Conservation (phyloP, 2,329 filamentous ascomycete genomes). For the Neurospora crassa region DNA sequence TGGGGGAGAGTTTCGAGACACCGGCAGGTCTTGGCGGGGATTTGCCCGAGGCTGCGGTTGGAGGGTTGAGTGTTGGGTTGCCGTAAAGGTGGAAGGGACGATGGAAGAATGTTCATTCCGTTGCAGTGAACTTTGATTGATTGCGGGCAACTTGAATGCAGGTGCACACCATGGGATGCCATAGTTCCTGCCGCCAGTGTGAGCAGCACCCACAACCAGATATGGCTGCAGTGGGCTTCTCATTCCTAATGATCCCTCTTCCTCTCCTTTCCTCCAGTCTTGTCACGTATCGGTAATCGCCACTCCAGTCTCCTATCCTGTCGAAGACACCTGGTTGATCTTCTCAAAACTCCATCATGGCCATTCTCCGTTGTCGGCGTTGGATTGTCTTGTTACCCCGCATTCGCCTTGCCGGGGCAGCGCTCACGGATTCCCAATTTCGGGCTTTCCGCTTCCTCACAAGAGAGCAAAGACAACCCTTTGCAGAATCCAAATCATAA, state of each 20-base stretch:
- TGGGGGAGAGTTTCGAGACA: not conserved
- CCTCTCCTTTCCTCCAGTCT: too few relatives aligned
- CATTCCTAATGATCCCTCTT: too few relatives aligned
- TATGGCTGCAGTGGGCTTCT: too few relatives aligned
- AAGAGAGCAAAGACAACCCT: not conserved
- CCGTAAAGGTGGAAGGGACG: not conserved
- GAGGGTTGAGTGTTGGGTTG: not conserved
- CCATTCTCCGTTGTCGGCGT: not conserved
- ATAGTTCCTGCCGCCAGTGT: too few relatives aligned
- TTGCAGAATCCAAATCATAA: not conserved
- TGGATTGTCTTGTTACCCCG: not conserved
- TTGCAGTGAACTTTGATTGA: too few relatives aligned
- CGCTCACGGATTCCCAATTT: not conserved
- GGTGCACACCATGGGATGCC: too few relatives aligned
- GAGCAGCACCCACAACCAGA: too few relatives aligned
- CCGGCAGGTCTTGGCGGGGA: not conserved
- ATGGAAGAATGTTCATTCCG: too few relatives aligned
- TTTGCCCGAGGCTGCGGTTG: not conserved
- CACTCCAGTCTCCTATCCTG: not conserved
- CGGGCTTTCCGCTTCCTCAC: not conserved
- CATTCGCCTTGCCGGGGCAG: not conserved
- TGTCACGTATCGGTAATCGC: too few relatives aligned
- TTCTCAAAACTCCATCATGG: not conserved
- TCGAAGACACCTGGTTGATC: not conserved
- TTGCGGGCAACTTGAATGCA: too few relatives aligned